phyloP scores from a whole-genome alignment of 108 stramenopile genomes.

The Fragilaria crotonensis region DNA sequence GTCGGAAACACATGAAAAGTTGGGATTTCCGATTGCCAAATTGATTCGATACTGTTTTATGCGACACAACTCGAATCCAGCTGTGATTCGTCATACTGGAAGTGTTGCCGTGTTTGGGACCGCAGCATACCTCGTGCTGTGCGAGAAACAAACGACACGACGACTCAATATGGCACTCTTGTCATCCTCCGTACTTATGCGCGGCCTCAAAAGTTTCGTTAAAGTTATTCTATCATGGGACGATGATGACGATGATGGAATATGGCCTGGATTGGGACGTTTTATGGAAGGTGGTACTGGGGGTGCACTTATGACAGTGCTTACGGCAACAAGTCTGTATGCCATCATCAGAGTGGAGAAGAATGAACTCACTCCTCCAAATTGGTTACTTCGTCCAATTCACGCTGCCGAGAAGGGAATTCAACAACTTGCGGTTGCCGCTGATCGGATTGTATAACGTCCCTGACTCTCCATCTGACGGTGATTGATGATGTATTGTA shows the following conservation, averaged over 20 bases:
- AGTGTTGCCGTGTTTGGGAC: background rate
- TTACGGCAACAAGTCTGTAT: background rate
- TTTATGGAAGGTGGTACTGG: background rate
- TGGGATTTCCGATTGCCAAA: slow-evolving; percentile 1
- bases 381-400: background rate
- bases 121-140: background rate
- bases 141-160: background rate
- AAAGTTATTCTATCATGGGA: background rate
- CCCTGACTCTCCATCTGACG: no score
- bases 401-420: background rate
- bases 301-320: background rate
- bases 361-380: background rate
- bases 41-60: background rate
- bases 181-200: background rate
- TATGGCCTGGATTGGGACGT: background rate
- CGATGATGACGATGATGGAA: background rate
- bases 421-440: background rate
- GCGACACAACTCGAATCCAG: background rate
- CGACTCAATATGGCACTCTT: background rate
- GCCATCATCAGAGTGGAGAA: background rate
- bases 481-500: no score
- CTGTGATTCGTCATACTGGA: background rate
- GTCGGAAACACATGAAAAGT: background rate
- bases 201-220: background rate
- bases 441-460: background rate